Conservation (phyloP, 2,329 filamentous ascomycete species). For the Nemania sp. region DNA sequence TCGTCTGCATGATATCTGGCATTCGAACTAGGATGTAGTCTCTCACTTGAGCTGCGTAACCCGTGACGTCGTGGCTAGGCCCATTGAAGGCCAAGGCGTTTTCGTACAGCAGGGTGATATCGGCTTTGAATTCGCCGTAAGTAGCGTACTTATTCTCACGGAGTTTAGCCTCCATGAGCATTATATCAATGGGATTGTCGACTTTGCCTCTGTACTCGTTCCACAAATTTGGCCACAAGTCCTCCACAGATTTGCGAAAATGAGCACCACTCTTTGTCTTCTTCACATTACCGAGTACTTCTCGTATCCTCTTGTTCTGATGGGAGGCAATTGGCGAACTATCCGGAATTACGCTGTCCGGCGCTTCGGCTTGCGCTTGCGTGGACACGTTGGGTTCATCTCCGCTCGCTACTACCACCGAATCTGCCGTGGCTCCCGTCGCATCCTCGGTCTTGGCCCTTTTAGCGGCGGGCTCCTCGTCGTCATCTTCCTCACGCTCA, state of each 20-base stretch:
- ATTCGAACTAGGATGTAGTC: constrained; percentile 55
- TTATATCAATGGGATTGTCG: constrained; percentile 80
- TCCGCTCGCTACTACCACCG: constrained; percentile 31
- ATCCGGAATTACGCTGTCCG: constrained; percentile 43
- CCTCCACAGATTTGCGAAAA: constrained; percentile 79
- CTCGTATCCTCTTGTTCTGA: constrained; percentile 46
- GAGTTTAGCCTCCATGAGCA: constrained; percentile 78
- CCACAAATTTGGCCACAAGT: constrained; percentile 74
- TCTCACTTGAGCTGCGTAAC: constrained; percentile 57
- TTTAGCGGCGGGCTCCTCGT: constrained; percentile 72
- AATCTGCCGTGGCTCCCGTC: constrained; percentile 29
- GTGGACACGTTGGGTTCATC: constrained; percentile 20
- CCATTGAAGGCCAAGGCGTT: constrained; percentile 88
- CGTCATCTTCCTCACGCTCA: constrained; percentile 74
- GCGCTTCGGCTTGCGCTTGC: constrained; percentile 34
- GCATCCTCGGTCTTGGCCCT: constrained; percentile 72
- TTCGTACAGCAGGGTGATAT: constrained; percentile 75
- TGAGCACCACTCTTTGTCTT: constrained; percentile 79
- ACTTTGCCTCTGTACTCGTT: constrained; percentile 71
- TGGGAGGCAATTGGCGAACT: constrained; percentile 50
- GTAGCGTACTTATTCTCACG: constrained; percentile 70
- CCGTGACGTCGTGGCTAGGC: constrained; percentile 70
- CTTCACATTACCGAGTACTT: constrained; percentile 74
- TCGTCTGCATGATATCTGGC: constrained; percentile 45
- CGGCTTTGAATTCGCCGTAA: constrained; percentile 72